Base-by-base conservation (phyloP, 768 basidiomycete genomes). In the Phlebiopsis flavidoalba region DNA sequence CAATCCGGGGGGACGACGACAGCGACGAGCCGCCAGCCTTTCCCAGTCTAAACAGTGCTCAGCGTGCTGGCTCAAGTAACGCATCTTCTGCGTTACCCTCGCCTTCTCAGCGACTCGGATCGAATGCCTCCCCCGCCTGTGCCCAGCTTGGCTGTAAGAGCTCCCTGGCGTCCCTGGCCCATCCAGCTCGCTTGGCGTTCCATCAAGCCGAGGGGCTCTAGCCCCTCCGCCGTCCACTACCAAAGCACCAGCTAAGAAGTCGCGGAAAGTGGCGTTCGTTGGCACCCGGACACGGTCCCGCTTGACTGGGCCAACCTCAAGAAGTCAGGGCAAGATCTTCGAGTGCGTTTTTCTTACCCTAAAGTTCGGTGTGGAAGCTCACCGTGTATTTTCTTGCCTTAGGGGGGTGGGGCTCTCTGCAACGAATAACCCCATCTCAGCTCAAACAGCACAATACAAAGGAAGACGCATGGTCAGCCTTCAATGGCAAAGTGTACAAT, bases 401-500 rank as follows among this genome's bases (percentile, higher is more conserved):
- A 94, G 92, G 91, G 93, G 14, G 84, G 89, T 5, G 84, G n/a
- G n/a, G 87, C 58, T 77, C 78, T 12, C 68, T 91, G 40, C 67
- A 82, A 68, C 84, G 91, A 21, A 83, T 96, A 64, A 83, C 91
- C 10, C 88, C 87, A 3, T 89, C 88, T 1, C 79, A 87, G 61
- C 78, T 95, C 45, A 91, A 91, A 68, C 69, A 79, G 67, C 96
- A 99, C 71, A 89, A 90, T 58, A 92, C 82, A 55, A 80, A 77
- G 37, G 88, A 88, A 45, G 95, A 99, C 73, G 95, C 93, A 0
- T 99, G 97, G 97, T 83, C 93, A 14, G 88, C 86, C 0, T 86
- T 98, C 76, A 84, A 88, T 66, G 95, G 93, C 58, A 95, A 91
- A 70, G 95, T 99, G 17, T 99, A 99, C 76, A 98, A 98, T 70